These are phyloP conservation scores for Saccharomyces eubayanus DNA, from an alignment of 805 yeast species.

Conservation along the genomic window DNA sequence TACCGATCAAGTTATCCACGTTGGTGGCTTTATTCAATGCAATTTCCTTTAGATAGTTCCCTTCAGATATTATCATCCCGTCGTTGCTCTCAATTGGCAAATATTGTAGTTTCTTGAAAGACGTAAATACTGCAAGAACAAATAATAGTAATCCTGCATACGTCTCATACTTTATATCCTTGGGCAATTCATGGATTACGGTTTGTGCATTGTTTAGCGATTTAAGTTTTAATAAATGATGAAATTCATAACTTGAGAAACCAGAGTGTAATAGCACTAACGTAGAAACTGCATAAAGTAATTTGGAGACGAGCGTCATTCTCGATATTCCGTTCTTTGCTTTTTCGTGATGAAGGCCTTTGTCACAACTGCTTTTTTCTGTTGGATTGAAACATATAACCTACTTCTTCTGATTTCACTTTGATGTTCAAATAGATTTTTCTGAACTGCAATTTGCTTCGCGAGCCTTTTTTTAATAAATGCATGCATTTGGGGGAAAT, in stretches of 20 bases:
- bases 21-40: conserved; percentile 25
- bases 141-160: conserved; percentile 19
- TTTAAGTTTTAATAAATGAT: conserved; percentile 18
- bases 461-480: not conserved
- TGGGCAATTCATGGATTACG: conserved; percentile 12
- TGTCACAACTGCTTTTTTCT: not conserved
- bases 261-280: conserved; percentile 23
- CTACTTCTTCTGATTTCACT: not conserved
- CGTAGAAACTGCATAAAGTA: conserved; percentile 6
- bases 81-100: conserved; percentile 15
- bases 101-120: conserved; percentile 20
- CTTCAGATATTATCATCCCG: conserved; percentile 8
- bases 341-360: not conserved
- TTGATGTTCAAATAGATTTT: not conserved
- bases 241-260: conserved; percentile 29
- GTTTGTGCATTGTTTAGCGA: conserved; percentile 4
- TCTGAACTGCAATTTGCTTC: not conserved
- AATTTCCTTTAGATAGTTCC: conserved; percentile 25
- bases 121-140: conserved; percentile 17
- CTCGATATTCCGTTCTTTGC: not conserved
- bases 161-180: conserved; percentile 26
- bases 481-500: not conserved
- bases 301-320: conserved; percentile 7
- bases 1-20: conserved; percentile 22
- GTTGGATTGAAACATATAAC: conserved; percentile 1